Evolutionary conservation across 2,329 filamentous ascomycete genomes (phyloP), one percentile per base, ranked within the genome.

Genomic region (Xylariomycetidae sp.): DNA sequence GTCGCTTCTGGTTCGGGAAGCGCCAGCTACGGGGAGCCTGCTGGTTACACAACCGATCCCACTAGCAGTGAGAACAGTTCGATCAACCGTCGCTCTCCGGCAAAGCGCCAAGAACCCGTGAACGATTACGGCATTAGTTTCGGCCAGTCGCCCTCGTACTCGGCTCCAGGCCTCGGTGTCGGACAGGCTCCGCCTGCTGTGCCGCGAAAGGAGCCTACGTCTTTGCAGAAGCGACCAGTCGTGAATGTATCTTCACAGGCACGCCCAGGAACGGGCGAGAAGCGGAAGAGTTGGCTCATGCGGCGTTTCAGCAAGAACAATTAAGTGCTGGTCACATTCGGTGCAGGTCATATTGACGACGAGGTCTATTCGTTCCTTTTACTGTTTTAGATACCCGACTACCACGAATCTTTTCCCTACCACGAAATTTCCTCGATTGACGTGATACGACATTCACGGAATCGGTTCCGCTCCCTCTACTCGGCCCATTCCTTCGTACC

Each of bases 51-150:
- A 44, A 94, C 87, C 39, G 88, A 95, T 54, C 89, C 85, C 25
- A 65, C 73, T 35, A 92, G 85, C 63, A 95, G 88, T 54, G 85
- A 95, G 54, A 94, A 94, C 63, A 93, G 86, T 63, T 94, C 87
- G 2, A 76, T 93, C 47, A 86, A 95, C 54, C 80, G 86, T 41
- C 67, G 79, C 16, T 73, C 79, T 32, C 66, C 68, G 5, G 64
- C 68, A 22, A 73, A 74, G 48, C 72, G 68, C 17, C 54, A 57
- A 37, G 72, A 79, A 30, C 69, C 71, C 6, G 52, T 61, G 5
- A 80, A 83, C 34, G 73, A 71, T 42, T 85, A 85, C 48, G 82
- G 82, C 31, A 80, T 80, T 43, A 67, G 64, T 26, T 72, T 74
- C 49, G 64, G 56, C 29, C 67, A 69, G 38, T 47, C 59, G 19